Evolutionary conservation across 805 yeast species (phyloP).

Genomic region (Schwanniomyces pseudopolymorphus): DNA sequence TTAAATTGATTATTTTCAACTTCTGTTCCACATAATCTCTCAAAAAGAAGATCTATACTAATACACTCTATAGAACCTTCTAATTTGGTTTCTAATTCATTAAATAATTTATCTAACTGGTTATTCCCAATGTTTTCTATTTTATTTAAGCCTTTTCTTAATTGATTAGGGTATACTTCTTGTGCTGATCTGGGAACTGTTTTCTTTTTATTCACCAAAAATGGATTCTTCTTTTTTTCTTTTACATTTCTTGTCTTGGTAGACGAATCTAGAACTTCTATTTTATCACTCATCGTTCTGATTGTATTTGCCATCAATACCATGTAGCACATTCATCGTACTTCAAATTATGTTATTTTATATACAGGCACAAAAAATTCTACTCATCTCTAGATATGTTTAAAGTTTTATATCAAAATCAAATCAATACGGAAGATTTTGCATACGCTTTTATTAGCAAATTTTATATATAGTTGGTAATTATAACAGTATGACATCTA

Average conservation of each 20-base stretch:
- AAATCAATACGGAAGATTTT: not conserved
- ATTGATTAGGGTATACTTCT: slow-evolving; percentile 23
- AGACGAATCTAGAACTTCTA: slow-evolving; percentile 12
- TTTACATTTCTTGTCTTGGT: not conserved
- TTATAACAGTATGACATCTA: not conserved
- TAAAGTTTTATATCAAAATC: not conserved
- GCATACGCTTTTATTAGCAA: not conserved
- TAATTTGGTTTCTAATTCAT: slow-evolving; percentile 24
- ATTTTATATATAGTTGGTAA: not conserved
- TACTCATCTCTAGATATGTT: not conserved
- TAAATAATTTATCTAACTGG: slow-evolving; percentile 37
- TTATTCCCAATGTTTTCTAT: slow-evolving; percentile 26
- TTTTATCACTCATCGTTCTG: slow-evolving; percentile 19
- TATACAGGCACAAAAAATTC: not conserved
- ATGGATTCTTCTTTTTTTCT: slow-evolving; percentile 26
- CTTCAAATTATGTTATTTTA: not conserved
- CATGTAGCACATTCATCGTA: not conserved
- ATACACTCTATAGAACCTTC: slow-evolving; percentile 23
- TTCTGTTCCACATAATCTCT: slow-evolving; percentile 7
- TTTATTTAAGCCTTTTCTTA: slow-evolving; percentile 32
- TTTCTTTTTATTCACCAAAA: slow-evolving; percentile 20
- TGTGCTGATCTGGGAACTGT: slow-evolving; percentile 31
- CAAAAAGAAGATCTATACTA: slow-evolving; percentile 14
- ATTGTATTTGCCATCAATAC: not conserved
- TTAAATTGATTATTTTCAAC: slow-evolving; percentile 1